Evolutionary conservation across 305 asterid species (phyloP).

Genomic region (Caryopteris hybrid): DNA sequence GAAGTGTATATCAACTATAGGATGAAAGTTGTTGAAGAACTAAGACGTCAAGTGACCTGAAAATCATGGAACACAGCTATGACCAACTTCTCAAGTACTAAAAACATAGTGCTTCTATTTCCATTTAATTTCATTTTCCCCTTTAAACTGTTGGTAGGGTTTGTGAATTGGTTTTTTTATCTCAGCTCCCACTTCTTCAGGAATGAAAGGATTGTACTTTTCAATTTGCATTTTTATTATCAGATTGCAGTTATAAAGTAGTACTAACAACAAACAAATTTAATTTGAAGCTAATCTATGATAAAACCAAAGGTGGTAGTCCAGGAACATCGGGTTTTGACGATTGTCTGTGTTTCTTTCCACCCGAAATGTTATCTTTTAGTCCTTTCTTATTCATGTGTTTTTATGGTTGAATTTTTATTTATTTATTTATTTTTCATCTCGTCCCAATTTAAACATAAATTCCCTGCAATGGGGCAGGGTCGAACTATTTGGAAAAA

Average conservation of each 20-base stretch:
- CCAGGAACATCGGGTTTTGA: constrained; percentile 93
- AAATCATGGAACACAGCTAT: no score
- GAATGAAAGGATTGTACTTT: background rate
- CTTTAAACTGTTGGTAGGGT: constrained; percentile 8
- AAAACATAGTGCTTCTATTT: background rate
- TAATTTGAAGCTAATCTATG: constrained; percentile 79
- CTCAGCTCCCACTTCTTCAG: background rate
- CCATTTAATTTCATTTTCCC: background rate
- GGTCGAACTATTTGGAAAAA: constrained; percentile 99
- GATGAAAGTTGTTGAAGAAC: no score
- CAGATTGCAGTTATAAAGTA: constrained; percentile 13
- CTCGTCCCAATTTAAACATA: background rate
- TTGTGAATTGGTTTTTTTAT: constrained; percentile 8
- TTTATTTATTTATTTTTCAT: constrained; percentile 20
- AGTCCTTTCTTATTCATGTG: constrained; percentile 1
- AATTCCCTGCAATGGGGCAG: constrained; percentile 52
- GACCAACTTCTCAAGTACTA: background rate
- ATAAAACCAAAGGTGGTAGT: constrained; percentile 80
- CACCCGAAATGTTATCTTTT: constrained; percentile 90
- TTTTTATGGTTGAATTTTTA: constrained; percentile 6
- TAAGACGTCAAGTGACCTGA: no score
- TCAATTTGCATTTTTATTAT: constrained; percentile 8
- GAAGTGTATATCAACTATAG: background rate
- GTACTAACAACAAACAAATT: constrained; percentile 25
- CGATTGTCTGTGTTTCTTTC: constrained; percentile 87